These are phyloP conservation scores for Paramyrothecium sp. DNA, from an alignment of 2,329 filamentous ascomycete species.

Conservation along the genomic window DNA sequence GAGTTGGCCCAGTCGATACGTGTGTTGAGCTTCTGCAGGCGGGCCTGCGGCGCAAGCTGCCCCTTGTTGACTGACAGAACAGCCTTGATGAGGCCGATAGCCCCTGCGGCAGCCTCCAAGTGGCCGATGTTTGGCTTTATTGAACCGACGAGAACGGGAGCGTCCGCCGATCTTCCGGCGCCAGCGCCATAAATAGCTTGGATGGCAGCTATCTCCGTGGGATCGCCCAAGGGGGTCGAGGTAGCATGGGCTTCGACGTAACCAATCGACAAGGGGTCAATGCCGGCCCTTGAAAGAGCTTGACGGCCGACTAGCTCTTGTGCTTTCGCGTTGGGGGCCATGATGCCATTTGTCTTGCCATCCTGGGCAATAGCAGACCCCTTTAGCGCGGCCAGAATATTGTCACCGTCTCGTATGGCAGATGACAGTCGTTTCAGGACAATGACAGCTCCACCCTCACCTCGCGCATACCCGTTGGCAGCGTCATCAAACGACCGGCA, in stretches of 20 bases:
- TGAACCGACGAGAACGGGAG: conserved; percentile 1
- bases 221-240: not conserved
- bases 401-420: conserved; percentile 30
- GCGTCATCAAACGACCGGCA: conserved; percentile 21
- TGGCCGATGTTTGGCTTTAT: conserved; percentile 6
- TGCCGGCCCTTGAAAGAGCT: not conserved
- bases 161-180: not conserved
- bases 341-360: conserved; percentile 3
- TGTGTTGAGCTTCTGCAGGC: conserved; percentile 3
- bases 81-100: conserved; percentile 3
- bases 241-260: conserved; percentile 1
- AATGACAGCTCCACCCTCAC: conserved; percentile 43
- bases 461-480: conserved; percentile 48
- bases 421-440: conserved; percentile 40
- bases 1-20: conserved; percentile 5
- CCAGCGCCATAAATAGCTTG: not conserved
- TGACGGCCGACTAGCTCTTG: not conserved
- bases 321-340: not conserved
- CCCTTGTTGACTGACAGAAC: conserved; percentile 3
- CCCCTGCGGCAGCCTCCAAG: conserved; percentile 2
- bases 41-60: not conserved
- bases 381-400: conserved; percentile 4
- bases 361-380: conserved; percentile 1
- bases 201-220: conserved; percentile 1
- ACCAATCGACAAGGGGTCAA: not conserved